Evolutionary conservation across 2,329 filamentous ascomycete genomes (phyloP), one percentile per base, ranked within the genome.

Genomic region (Aspergillus sp.): DNA sequence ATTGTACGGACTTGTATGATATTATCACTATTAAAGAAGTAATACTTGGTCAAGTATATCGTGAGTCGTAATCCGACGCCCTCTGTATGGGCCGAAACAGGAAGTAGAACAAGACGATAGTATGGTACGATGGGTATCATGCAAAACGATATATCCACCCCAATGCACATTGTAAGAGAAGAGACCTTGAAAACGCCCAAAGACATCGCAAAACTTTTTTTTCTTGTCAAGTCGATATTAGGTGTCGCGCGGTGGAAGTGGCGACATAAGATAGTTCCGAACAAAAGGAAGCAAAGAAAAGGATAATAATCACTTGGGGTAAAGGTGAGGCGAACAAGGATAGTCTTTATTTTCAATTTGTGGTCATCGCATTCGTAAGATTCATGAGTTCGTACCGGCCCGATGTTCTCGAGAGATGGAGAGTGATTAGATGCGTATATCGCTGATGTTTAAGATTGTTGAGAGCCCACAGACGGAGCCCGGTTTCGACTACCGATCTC

Each of bases 41-140:
- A 48, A 42, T 54, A 54, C 34, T 47, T 47, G 42, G 34, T n/a
- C 20, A 24, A 32, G n/a, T 41, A 48, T 54, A 48, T 54, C 36
- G 24, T 54, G 12, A 53, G 24, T 48, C 43, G 20, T 48, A 24
- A 41, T 32, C 26, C 26, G 12, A 45, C 20, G 45, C 18, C 41
- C 17, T 24, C 9, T 20, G 11, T 30, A 43, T 9, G 13, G 43
- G 41, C 9, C 26, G 9, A 30, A 38, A 11, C 26, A 24, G n/a
- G 45, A 45, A 60, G n/a, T 20, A 18, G 36, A 38, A 38, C 11
- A 17, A 52, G 41, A 54, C 44, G 11, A 30, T 30, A 30, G 8
- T 30, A 50, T 52, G 26, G 57, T 32, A 58, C 53, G 53, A 64
- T 57, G 63, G 63, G 63, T 65, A 65, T 65, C 62, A 64, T 61